Evolutionary conservation across 352 stramenopile genomes (phyloP).

Genomic region (Globisporangium megalacanthum): DNA sequence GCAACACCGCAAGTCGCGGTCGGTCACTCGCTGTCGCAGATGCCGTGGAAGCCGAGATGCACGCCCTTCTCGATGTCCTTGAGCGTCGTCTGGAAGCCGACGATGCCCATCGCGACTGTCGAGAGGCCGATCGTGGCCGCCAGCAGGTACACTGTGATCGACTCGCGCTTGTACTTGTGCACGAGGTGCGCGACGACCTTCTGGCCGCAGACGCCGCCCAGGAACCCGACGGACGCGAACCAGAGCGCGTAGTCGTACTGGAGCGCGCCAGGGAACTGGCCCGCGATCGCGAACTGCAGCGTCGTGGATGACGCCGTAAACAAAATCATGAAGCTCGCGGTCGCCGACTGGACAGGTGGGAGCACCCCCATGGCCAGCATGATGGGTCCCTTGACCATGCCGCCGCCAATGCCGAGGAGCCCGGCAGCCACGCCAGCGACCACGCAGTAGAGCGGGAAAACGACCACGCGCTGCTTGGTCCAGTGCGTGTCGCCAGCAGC

Average conservation of each 20-base stretch:
- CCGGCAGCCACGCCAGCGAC: constrained; percentile 93
- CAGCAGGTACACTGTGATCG: constrained; percentile 80
- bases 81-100: constrained; percentile 51
- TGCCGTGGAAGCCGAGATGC: constrained; percentile 58
- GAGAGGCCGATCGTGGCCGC: constrained; percentile 68
- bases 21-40: constrained; percentile 54
- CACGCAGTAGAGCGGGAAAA: constrained; percentile 92
- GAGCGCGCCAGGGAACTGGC: constrained; percentile 61
- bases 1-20: neutral
- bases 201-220: constrained; percentile 70
- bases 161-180: constrained; percentile 86
- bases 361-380: constrained; percentile 98
- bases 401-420: constrained; percentile 94
- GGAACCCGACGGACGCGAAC: constrained; percentile 89
- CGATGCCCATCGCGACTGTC: constrained; percentile 59
- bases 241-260: constrained; percentile 91
- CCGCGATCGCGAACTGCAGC: constrained; percentile 77
- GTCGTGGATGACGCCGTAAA: constrained; percentile 94
- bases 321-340: constrained; percentile 89
- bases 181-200: constrained; percentile 87
- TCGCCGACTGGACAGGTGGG: constrained; percentile 83
- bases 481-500: constrained; percentile 94
- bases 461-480: constrained; percentile 79
- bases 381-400: constrained; percentile 96
- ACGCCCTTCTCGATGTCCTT: constrained; percentile 51